Base-by-base conservation (phyloP, 257 asterid genomes). In the Solanum acaule region DNA sequence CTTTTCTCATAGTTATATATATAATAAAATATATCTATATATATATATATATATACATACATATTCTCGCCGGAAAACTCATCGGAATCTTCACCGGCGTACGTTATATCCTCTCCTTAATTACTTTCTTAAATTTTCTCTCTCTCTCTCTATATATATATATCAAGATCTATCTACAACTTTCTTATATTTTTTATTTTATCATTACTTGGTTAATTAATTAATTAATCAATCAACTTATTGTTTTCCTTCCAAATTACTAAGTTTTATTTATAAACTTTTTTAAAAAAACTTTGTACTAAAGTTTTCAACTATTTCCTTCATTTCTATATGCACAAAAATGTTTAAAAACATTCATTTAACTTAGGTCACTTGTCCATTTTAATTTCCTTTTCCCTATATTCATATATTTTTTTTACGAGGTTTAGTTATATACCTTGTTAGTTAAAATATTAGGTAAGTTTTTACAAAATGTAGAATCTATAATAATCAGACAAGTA, bases 51-150 rank as follows among this genome's bases (percentile, higher is more conserved):
- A n/a, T 6, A 12, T 2, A 25, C 1, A n/a, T 86, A 5, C 29
- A 86, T 77, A 88, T 90, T 77, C 90, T 88, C 35, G 90, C 94
- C 93, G 93, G 94, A 89, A 91, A 92, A 82, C 27, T 88, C 92
- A 87, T 68, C 94, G 94, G 95, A 89, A 81, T 88, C 87, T 88
- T 88, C 22, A 71, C 86, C 81, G 89, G 72, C 87, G 2, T 29
- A 35, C 7, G 33, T 88, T 9, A 38, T 40, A 25, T 87, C 88
- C 72, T 82, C 76, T 83, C 29, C 38, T 44, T 37, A 5, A 5
- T 12, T 11, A 2, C 5, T 6, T 5, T 12, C 5, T 63, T 31
- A 78, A 49, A 5, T 49, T 34, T 83, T 61, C 1, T 8, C 10
- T 59, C 7, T 6, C 34, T 35, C 37, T 61, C 4, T 61, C 2